phyloP scores from a whole-genome alignment of 352 stramenopile genomes.

The Globisporangium cystogenes region DNA sequence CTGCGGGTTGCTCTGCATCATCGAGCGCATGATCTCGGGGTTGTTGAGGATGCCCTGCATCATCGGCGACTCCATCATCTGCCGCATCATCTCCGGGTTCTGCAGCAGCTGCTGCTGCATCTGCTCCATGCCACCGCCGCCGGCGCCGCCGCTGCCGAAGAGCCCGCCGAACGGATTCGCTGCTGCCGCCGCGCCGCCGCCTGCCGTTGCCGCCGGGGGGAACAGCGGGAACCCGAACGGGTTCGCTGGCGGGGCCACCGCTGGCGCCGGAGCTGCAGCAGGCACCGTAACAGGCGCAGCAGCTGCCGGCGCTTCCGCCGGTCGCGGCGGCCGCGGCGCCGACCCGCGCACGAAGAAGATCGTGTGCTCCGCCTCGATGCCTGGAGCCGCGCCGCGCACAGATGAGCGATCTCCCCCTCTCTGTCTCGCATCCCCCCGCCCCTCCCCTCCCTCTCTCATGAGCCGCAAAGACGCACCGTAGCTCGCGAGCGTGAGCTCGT shows the following conservation, averaged over 20 bases:
- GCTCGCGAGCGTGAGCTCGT: conserved; percentile 76
- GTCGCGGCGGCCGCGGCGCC: conserved; percentile 19
- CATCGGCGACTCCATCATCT: conserved; percentile 89
- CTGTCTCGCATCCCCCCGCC: too few species aligned
- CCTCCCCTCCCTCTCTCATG: neutral
- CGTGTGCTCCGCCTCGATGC: conserved; percentile 73
- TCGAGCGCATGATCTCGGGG: conserved; percentile 93
- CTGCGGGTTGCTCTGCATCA: conserved; percentile 96
- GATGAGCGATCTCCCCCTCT: too few species aligned
- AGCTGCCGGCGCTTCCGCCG: conserved; percentile 13
- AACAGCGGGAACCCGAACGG: conserved; percentile 56
- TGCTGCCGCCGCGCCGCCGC: conserved; percentile 11
- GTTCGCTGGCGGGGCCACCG: conserved; percentile 22
- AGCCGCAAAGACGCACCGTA: conserved; percentile 43
- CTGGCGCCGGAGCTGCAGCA: conserved; percentile 8
- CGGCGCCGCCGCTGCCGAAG: conserved; percentile 19
- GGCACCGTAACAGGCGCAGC: conserved; percentile 12
- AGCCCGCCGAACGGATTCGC: conserved; percentile 60
- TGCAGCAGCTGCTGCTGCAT: conserved; percentile 88
- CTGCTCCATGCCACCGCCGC: conserved; percentile 23
- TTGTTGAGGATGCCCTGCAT: conserved; percentile 94
- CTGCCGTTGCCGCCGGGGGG: conserved; percentile 14
- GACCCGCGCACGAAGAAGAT: conserved; percentile 85
- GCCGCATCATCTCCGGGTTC: conserved; percentile 84
- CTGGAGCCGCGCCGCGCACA: conserved; percentile 15